Percentiles rank a stretch among this genome's conserved stretches.
Evolutionary conservation across 345 rosid species (phyloP).

Genomic region (Populus nigra): DNA sequence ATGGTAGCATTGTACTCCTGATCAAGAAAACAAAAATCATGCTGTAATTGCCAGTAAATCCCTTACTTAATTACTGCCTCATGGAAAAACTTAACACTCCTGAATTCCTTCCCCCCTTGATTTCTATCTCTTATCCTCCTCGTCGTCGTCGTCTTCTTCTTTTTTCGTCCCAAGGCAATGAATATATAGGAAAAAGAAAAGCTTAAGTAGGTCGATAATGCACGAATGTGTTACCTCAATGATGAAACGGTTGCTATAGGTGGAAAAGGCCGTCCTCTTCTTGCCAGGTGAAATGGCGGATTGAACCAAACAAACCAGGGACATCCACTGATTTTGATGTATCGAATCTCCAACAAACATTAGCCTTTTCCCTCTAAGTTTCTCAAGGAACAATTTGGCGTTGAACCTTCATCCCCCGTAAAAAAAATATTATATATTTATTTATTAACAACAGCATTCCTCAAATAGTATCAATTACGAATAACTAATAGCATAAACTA

Average conservation of each 20-base stretch:
- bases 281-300: slow-evolving; percentile 37
- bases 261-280: slow-evolving; percentile 39
- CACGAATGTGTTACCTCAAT: slow-evolving; percentile 8
- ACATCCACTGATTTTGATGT: slow-evolving; percentile 60
- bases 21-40: not conserved
- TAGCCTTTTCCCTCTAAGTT: slow-evolving; percentile 57
- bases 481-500: slow-evolving; percentile 2
- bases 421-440: not conserved
- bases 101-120: no score
- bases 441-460: not conserved
- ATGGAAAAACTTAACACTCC: not conserved
- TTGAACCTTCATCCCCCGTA: slow-evolving; percentile 40
- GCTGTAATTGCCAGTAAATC: no score
- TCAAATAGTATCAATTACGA: no score
- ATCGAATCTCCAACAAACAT: slow-evolving; percentile 71
- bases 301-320: slow-evolving; percentile 67
- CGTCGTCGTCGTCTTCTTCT: no score
- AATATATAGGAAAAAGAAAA: no score
- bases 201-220: no score
- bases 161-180: no score
- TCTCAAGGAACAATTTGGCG: slow-evolving; percentile 47
- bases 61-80: no score
- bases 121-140: slow-evolving; percentile 9
- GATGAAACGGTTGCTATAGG: slow-evolving; percentile 13
- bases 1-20: slow-evolving; percentile 60